These are phyloP conservation scores for Quercus phellos DNA, from an alignment of 331 rosid genomes.

Conservation along the genomic window DNA sequence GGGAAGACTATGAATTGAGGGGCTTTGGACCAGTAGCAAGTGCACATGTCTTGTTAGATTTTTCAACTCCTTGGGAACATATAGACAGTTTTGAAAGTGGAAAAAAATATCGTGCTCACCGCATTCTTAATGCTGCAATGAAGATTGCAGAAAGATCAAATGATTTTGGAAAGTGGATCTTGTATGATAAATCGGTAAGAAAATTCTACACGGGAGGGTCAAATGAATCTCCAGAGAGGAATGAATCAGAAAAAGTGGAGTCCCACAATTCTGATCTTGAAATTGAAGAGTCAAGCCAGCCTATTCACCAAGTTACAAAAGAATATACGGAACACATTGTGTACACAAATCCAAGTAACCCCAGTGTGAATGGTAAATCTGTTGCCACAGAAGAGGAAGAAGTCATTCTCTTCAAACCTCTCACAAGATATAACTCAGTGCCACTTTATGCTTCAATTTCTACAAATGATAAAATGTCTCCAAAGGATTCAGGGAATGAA, in stretches of 20 bases:
- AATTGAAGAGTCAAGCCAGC: slow-evolving; percentile 17
- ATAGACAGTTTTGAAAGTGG: slow-evolving; percentile 50
- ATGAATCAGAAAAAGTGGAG: slow-evolving; percentile 27
- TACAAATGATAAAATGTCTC: slow-evolving; percentile 29
- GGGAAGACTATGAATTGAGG: slow-evolving; percentile 97
- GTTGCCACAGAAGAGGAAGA: slow-evolving; percentile 69
- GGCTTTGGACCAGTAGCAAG: slow-evolving; percentile 61
- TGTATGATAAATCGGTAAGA: slow-evolving; percentile 35
- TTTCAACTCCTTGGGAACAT: slow-evolving; percentile 50
- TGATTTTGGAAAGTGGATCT: slow-evolving; percentile 47
- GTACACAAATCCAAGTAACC: slow-evolving; percentile 19
- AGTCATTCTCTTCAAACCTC: slow-evolving; percentile 92
- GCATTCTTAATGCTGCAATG: slow-evolving; percentile 55
- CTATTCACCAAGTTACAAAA: slow-evolving; percentile 8
- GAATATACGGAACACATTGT: slow-evolving; percentile 21
- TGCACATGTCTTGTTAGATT: slow-evolving; percentile 51
- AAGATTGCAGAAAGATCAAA: slow-evolving; percentile 53
- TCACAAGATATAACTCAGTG: slow-evolving; percentile 71
- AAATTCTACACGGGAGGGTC: slow-evolving; percentile 27
- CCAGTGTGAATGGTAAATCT: slow-evolving; percentile 28
- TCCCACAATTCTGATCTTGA: slow-evolving; percentile 19
- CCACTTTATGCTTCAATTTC: slow-evolving; percentile 41
- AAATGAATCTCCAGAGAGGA: slow-evolving; percentile 33
- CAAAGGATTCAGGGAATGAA: slow-evolving; percentile 37
- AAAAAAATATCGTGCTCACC: slow-evolving; percentile 44